These are phyloP conservation scores for Saccharum hybrid DNA, from an alignment of 202 grass and related monocot species.

Conservation along the genomic window DNA sequence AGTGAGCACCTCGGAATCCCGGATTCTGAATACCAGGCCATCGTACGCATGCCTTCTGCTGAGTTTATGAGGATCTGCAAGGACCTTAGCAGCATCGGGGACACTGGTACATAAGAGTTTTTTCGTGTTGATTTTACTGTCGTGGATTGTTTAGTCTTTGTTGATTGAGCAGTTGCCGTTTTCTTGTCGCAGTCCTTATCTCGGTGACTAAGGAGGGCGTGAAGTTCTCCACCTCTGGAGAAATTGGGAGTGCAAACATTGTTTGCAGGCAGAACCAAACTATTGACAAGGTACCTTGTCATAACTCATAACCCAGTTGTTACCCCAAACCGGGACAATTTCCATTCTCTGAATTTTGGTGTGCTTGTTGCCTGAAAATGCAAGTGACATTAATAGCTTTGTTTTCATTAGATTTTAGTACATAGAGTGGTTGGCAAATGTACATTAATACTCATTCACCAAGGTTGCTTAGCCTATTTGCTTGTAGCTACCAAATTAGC, in stretches of 20 bases:
- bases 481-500: background rate
- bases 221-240: slow-evolving; percentile 93
- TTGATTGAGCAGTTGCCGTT: background rate
- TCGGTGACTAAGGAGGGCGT: slow-evolving; percentile 96
- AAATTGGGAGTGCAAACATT: slow-evolving; percentile 89
- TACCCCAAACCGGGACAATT: background rate
- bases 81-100: slow-evolving; percentile 84
- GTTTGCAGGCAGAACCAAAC: slow-evolving; percentile 95
- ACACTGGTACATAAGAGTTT: slow-evolving; percentile 50
- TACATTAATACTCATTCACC: background rate
- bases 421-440: background rate
- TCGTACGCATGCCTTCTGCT: slow-evolving; percentile 77
- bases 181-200: slow-evolving; percentile 58
- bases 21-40: slow-evolving; percentile 89
- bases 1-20: slow-evolving; percentile 82
- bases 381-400: background rate
- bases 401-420: background rate
- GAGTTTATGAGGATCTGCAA: slow-evolving; percentile 93
- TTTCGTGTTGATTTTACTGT: background rate
- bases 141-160: too few relatives aligned
- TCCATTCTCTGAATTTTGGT: background rate
- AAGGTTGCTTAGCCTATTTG: background rate
- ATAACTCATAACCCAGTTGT: too few relatives aligned
- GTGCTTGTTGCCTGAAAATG: background rate
- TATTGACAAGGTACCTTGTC: slow-evolving; percentile 74